These are phyloP conservation scores for Prunus campanulata DNA, from an alignment of 306 rosid genomes.

Conservation along the genomic window DNA sequence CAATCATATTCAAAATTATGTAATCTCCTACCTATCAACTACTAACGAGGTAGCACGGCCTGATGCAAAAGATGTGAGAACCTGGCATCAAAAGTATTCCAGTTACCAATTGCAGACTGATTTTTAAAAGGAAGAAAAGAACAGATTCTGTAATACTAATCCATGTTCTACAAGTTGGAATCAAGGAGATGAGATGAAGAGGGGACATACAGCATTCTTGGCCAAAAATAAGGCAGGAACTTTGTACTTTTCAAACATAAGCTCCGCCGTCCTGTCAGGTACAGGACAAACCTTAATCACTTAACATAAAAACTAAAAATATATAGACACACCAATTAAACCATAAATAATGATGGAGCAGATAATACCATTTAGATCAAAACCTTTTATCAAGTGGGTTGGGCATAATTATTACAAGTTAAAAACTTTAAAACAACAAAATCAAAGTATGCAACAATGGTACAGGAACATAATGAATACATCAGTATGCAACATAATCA, in stretches of 20 bases:
- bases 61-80: conserved; percentile 95
- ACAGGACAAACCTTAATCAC: conserved; percentile 28
- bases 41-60: conserved; percentile 98
- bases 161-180: conserved; percentile 20
- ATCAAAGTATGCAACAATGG: background rate
- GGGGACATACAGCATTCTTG: conserved; percentile 83
- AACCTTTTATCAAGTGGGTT: background rate
- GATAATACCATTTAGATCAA: background rate
- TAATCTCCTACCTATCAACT: conserved; percentile 75
- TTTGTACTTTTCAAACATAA: conserved; percentile 97
- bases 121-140: conserved; percentile 3
- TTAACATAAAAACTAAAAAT: background rate
- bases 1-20: conserved; percentile 1
- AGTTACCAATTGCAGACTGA: conserved; percentile 3
- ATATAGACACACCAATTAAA: background rate
- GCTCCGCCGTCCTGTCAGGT: conserved; percentile 80
- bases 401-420: background rate
- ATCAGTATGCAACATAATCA: background rate
- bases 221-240: conserved; percentile 97
- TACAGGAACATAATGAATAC: background rate
- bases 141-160: conserved; percentile 4
- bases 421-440: background rate
- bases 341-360: background rate
- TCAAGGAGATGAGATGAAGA: conserved; percentile 17
- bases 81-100: conserved; percentile 44